phyloP scores from a whole-genome alignment of 164 flowering plant species.

The Piper longum region DNA sequence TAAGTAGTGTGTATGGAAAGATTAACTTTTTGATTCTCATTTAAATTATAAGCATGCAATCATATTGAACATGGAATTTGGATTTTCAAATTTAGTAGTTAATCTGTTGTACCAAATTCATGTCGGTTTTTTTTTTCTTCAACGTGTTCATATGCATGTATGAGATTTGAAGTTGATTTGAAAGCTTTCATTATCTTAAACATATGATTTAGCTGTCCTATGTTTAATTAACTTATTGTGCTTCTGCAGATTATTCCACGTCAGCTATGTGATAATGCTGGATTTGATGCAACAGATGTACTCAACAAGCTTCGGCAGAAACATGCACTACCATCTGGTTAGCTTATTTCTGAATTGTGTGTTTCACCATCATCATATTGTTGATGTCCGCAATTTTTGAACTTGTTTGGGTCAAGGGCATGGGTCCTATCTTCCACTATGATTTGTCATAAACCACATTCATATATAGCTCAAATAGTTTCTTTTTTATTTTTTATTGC shows the following conservation, averaged over 20 bases:
- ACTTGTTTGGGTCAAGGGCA: too few species aligned
- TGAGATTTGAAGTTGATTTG: background rate
- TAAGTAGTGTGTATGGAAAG: too few species aligned
- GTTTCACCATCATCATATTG: background rate
- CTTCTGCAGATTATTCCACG: constrained; percentile 73
- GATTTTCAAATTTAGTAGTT: too few species aligned
- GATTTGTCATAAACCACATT: too few species aligned
- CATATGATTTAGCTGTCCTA: background rate
- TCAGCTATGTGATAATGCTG: constrained; percentile 98
- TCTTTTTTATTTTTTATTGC: too few species aligned
- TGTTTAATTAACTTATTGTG: background rate
- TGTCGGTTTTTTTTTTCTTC: too few species aligned
- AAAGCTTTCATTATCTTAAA: background rate
- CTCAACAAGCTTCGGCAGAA: constrained; percentile 93
- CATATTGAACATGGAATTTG: background rate
- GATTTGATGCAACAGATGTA: constrained; percentile 99
- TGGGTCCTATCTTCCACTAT: too few species aligned
- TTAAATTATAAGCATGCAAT: background rate
- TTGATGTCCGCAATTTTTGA: too few species aligned
- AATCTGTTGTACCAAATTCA: too few species aligned
- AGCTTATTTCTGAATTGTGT: constrained; percentile 1
- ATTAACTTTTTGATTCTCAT: background rate
- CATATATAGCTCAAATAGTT: too few species aligned
- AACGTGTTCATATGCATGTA: too few species aligned
- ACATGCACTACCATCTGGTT: constrained; percentile 92